Evolutionary conservation across 495 filamentous ascomycete genomes (phyloP).

Genomic region (Chaetomium cochliodes): DNA sequence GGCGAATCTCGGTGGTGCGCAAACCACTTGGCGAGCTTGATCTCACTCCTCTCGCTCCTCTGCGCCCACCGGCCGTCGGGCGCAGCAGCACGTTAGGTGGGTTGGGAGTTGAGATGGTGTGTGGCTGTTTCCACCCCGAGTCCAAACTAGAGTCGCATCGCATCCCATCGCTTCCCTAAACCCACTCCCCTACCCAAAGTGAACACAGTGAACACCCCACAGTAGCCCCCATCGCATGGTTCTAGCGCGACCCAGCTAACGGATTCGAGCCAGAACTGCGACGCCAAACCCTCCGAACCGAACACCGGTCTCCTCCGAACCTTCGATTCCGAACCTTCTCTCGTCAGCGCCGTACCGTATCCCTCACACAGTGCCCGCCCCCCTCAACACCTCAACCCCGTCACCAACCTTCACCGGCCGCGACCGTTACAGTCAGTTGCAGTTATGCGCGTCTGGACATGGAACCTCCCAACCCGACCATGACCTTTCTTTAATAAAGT

Average conservation of each 20-base stretch:
- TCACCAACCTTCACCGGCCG: not conserved
- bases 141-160: not conserved
- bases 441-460: not conserved
- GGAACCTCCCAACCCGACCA: not conserved
- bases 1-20: no score
- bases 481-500: not conserved
- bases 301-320: not conserved
- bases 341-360: slow-evolving; percentile 16
- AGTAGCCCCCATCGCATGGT: not conserved
- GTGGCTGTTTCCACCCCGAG: not conserved
- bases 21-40: no score
- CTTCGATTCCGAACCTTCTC: slow-evolving; percentile 8
- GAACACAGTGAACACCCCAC: not conserved
- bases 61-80: not conserved
- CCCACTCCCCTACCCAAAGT: not conserved
- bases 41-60: no score
- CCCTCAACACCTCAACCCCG: no score
- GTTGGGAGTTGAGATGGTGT: not conserved
- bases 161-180: not conserved
- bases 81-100: not conserved
- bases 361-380: slow-evolving; percentile 6
- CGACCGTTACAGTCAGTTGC: not conserved
- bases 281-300: not conserved
- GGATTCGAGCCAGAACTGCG: not conserved
- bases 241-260: not conserved